A percentile compares a stretch with the other conserved stretches of the same genome.
These are phyloP conservation scores for Tubosaeta sp. DNA, from an alignment of 768 basidiomycete genomes.

Conservation along the genomic window DNA sequence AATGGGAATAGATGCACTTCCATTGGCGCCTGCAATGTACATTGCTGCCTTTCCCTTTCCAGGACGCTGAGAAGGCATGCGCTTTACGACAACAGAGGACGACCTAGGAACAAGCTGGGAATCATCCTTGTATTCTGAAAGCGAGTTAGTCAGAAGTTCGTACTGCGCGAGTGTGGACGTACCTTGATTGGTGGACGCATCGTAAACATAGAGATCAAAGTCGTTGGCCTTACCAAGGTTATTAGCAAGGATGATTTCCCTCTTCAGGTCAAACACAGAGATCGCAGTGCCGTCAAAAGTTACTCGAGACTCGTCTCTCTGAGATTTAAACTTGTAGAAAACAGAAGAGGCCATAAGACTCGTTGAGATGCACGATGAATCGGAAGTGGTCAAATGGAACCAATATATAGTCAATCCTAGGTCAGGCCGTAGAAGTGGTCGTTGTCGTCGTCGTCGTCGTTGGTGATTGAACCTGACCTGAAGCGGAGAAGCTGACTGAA, in stretches of 20 bases:
- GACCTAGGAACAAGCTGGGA: conserved; percentile 89
- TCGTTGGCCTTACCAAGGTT: conserved; percentile 95
- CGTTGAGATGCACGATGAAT: conserved; percentile 16
- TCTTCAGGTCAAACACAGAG: conserved; percentile 98
- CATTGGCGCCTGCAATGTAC: conserved; percentile 56
- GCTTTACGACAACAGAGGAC: conserved; percentile 89
- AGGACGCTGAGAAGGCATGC: conserved; percentile 75
- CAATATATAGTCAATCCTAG: conserved; percentile 23
- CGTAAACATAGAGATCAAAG: conserved; percentile 89
- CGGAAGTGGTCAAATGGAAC: conserved; percentile 3
- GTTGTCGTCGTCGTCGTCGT: conserved; percentile 20
- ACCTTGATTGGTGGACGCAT: conserved; percentile 89
- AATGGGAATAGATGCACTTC: conserved; percentile 37
- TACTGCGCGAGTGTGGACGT: conserved; percentile 6
- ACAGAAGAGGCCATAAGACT: conserved; percentile 81
- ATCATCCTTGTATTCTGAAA: conserved; percentile 87
- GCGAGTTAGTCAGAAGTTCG: not conserved
- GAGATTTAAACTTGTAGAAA: conserved; percentile 97
- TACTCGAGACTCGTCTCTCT: conserved; percentile 90
- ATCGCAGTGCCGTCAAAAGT: conserved; percentile 99
- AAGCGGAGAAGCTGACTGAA: conserved; percentile 21
- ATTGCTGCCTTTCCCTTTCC: conserved; percentile 80
- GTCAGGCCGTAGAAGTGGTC: conserved; percentile 3
- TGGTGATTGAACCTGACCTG: conserved; percentile 6
- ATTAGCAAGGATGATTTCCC: conserved; percentile 95